A percentile compares a stretch with the other conserved stretches of the same genome.
Evolutionary conservation across 805 yeast genomes (phyloP).

Genomic region (Teunomyces gatunensis): DNA sequence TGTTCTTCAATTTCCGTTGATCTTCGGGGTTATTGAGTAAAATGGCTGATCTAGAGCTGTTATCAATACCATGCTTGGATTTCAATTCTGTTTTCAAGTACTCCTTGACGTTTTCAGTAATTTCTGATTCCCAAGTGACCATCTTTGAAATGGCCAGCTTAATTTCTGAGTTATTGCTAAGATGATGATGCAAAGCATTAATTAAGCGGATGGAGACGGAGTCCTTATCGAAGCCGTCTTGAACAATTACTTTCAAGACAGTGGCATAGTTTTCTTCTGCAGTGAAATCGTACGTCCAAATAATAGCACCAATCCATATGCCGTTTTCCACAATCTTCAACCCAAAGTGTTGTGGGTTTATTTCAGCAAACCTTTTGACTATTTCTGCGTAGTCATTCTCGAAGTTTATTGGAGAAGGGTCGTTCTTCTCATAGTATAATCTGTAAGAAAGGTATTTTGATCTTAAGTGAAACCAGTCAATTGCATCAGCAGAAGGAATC

Average conservation of each 20-base stretch:
- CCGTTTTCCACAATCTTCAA: constrained; percentile 21
- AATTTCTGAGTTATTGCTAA: constrained; percentile 12
- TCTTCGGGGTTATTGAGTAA: constrained; percentile 24
- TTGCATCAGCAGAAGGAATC: constrained; percentile 22
- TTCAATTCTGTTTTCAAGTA: constrained; percentile 14
- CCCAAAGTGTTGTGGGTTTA: constrained; percentile 34
- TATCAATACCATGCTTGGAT: constrained; percentile 25
- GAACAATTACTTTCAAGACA: constrained; percentile 25
- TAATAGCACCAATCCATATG: constrained; percentile 25
- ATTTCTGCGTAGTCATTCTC: constrained; percentile 16
- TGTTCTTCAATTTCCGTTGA: constrained; percentile 21
- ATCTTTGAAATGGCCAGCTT: constrained; percentile 17
- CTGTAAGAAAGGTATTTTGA: constrained; percentile 30
- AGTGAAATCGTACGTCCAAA: constrained; percentile 41
- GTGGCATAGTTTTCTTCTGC: constrained; percentile 21
- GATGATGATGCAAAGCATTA: constrained; percentile 13
- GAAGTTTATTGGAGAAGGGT: constrained; percentile 15
- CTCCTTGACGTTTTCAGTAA: constrained; percentile 13
- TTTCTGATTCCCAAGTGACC: constrained; percentile 36
- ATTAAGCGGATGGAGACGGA: constrained; percentile 14
- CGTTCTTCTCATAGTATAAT: constrained; percentile 15
- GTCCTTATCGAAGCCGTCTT: constrained; percentile 17
- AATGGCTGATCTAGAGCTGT: constrained; percentile 36
- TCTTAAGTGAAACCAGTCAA: constrained; percentile 45
- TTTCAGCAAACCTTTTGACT: constrained; percentile 15